Percentiles rank a stretch among this genome's conserved stretches.
Evolutionary conservation across 1,284 basidiomycete species (phyloP).

Genomic region (Microstroma glucosiphilum): DNA sequence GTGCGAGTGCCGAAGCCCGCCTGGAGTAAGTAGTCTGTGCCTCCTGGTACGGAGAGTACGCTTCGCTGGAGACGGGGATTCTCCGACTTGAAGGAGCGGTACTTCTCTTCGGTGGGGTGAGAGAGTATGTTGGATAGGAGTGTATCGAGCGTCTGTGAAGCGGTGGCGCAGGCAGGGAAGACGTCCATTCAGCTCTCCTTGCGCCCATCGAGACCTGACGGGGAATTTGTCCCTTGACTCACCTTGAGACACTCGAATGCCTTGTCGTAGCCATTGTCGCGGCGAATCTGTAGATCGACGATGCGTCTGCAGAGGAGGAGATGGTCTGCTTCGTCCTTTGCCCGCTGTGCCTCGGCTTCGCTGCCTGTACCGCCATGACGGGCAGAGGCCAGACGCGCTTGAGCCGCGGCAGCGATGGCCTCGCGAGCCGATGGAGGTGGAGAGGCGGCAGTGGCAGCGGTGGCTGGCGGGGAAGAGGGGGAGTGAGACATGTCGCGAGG

Average conservation of each 20-base stretch:
- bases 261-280: conserved; percentile 2
- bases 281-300: background rate
- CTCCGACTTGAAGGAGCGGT: background rate
- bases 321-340: background rate
- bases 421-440: background rate
- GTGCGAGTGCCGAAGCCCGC: conserved; percentile 1
- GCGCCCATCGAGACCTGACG: background rate
- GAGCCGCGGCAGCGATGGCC: background rate
- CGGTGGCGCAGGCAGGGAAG: background rate
- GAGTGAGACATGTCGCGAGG: too few species aligned
- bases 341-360: background rate
- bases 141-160: background rate
- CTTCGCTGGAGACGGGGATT: background rate
- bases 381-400: background rate
- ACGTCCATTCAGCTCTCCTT: background rate
- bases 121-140: background rate
- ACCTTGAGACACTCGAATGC: conserved; percentile 1
- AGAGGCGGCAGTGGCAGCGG: too few species aligned
- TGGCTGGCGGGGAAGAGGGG: too few species aligned
- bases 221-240: background rate
- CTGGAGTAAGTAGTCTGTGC: background rate
- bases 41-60: background rate
- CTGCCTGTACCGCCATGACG: background rate
- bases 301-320: background rate
- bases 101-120: background rate